Conservation (phyloP, 2,329 filamentous ascomycete species). For the Tympanopsis confertula region DNA sequence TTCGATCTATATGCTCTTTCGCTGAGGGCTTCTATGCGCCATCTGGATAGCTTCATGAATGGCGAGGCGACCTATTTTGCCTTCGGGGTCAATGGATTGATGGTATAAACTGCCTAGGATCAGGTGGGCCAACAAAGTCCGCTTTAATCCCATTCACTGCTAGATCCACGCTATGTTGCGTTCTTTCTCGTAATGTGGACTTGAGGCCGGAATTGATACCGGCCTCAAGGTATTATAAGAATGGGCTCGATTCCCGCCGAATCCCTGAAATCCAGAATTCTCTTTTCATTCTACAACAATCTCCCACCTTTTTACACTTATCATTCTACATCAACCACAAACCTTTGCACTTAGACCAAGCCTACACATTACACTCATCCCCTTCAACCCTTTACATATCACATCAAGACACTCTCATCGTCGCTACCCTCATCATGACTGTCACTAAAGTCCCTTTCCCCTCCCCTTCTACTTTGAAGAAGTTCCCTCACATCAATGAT, state of each 20-base stretch:
- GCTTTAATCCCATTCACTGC: no score
- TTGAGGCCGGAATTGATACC: conserved; percentile 31
- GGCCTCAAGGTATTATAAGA: conserved; percentile 29
- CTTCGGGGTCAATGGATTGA: no score
- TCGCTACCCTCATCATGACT: conserved; percentile 15
- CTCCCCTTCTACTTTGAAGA: conserved; percentile 20
- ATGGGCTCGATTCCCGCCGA: conserved; percentile 16
- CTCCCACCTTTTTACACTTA: not conserved
- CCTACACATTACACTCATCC: no score
- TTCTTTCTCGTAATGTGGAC: conserved; percentile 22
- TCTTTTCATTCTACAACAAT: conserved; percentile 1
- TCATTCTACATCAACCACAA: not conserved
- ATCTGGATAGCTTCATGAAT: no score
- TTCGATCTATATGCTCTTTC: no score
- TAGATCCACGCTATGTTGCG: conserved; percentile 12
- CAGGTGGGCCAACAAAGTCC: no score
- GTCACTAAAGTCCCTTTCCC: conserved; percentile 11
- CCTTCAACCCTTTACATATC: not conserved
- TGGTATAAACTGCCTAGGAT: no score
- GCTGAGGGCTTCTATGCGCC: no score
- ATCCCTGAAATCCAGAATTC: conserved; percentile 10
- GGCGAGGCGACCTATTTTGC: no score
- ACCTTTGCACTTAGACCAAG: no score
- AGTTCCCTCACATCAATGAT: conserved; percentile 29
- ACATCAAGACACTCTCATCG: not conserved